Conservation (phyloP, 805 yeast genomes). For the Candida sakaeoensis region DNA sequence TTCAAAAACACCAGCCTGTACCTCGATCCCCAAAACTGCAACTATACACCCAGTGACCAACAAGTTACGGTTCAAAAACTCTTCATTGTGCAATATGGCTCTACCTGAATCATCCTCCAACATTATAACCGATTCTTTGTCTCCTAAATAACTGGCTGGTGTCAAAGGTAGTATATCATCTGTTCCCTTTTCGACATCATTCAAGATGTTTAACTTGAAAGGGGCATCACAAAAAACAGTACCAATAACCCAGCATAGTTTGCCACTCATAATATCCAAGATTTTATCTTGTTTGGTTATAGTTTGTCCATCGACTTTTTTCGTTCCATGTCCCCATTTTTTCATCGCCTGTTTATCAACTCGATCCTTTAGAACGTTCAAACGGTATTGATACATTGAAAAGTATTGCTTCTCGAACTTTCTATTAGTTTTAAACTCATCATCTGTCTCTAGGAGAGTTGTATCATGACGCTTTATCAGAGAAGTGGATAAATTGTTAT, state of each 20-base stretch:
- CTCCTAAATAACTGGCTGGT: conserved; percentile 25
- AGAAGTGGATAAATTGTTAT: neutral
- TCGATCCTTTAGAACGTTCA: conserved; percentile 29
- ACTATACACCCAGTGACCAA: conserved; percentile 88
- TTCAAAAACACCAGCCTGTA: conserved; percentile 77
- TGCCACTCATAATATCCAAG: conserved; percentile 59
- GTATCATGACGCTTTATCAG: neutral
- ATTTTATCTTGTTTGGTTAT: conserved; percentile 36
- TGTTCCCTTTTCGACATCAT: conserved; percentile 65
- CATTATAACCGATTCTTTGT: conserved; percentile 46
- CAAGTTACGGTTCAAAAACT: conserved; percentile 46
- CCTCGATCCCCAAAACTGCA: conserved; percentile 83
- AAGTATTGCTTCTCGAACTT: conserved; percentile 38
- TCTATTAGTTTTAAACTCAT: conserved; percentile 14
- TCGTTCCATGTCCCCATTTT: conserved; percentile 54
- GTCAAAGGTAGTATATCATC: conserved; percentile 47
- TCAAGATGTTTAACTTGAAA: conserved; percentile 78
- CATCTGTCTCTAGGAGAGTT: neutral
- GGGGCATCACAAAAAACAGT: conserved; percentile 81
- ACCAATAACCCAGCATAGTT: conserved; percentile 80
- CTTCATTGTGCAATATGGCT: conserved; percentile 64
- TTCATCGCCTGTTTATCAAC: conserved; percentile 27
- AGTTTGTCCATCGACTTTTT: conserved; percentile 28
- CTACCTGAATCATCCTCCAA: conserved; percentile 94
- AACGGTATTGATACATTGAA: conserved; percentile 41